Conservation (phyloP, 2,329 filamentous ascomycete genomes). For the Xylaria digitata region DNA sequence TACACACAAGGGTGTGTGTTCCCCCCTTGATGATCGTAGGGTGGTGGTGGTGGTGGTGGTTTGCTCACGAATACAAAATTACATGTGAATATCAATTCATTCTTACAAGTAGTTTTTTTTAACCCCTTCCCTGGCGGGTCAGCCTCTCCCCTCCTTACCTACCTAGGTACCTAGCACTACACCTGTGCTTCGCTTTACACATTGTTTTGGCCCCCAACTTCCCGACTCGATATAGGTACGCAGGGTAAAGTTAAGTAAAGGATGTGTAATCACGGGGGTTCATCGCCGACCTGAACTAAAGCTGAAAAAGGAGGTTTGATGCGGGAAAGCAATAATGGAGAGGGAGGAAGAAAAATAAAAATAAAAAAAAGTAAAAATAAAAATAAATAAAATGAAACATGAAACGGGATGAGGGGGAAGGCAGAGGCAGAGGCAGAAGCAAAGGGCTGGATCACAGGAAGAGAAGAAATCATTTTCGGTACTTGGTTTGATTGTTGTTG, state of each 20-base stretch:
- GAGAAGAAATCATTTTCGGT: too few relatives aligned
- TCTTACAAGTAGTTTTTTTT: too few relatives aligned
- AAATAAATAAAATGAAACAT: not conserved
- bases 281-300: constrained; percentile 16
- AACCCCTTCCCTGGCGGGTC: too few relatives aligned
- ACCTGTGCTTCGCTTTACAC: too few relatives aligned
- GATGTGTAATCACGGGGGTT: constrained; percentile 10
- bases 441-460: too few relatives aligned
- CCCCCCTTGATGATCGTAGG: not conserved
- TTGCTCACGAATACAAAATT: constrained; percentile 6
- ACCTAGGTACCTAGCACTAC: too few relatives aligned
- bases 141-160: too few relatives aligned
- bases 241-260: not conserved
- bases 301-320: constrained; percentile 24
- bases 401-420: too few relatives aligned
- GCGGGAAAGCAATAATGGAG: constrained; percentile 3
- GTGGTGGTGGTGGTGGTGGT: not conserved
- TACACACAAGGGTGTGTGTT: too few relatives aligned
- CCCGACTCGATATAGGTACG: constrained; percentile 24
- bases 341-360: not conserved
- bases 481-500: too few relatives aligned
- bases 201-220: constrained; percentile 29
- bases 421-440: too few relatives aligned
- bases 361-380: not conserved
- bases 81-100: constrained; percentile 24